phyloP scores from a whole-genome alignment of 2,329 filamentous ascomycete genomes.

The Lecanicillium sp. region DNA sequence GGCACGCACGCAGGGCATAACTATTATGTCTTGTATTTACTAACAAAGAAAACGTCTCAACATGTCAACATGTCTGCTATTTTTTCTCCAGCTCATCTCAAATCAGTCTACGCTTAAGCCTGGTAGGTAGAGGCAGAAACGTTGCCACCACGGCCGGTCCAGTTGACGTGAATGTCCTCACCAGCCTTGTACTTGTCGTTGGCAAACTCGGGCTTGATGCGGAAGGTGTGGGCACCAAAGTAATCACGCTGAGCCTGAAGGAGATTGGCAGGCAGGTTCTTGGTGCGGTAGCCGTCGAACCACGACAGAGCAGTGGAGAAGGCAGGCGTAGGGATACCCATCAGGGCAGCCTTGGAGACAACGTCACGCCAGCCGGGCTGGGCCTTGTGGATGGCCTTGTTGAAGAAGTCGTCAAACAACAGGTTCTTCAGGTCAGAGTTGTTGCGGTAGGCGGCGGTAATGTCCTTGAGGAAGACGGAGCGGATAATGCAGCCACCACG shows the following conservation, averaged over 20 bases:
- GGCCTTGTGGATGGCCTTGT: conserved; percentile 95
- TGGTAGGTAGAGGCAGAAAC: conserved; percentile 96
- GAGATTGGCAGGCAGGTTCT: conserved; percentile 94
- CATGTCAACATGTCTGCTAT: no score
- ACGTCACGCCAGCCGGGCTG: conserved; percentile 89
- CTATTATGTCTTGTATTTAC: no score
- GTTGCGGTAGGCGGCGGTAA: conserved; percentile 91
- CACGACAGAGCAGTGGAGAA: conserved; percentile 97
- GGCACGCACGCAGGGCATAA: no score
- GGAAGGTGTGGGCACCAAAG: conserved; percentile 93
- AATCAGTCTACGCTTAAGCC: conserved; percentile 51
- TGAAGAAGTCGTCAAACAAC: conserved; percentile 99
- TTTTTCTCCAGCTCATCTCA: no score
- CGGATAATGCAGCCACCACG: conserved; percentile 99
- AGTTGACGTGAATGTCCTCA: conserved; percentile 97
- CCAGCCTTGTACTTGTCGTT: conserved; percentile 73
- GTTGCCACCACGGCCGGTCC: conserved; percentile 96
- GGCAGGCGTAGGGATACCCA: conserved; percentile 91
- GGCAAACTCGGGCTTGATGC: conserved; percentile 72
- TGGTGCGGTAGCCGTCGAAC: conserved; percentile 98
- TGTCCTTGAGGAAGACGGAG: conserved; percentile 99
- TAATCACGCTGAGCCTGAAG: conserved; percentile 99
- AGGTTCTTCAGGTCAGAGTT: conserved; percentile 96
- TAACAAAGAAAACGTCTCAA: no score
- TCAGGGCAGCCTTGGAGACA: conserved; percentile 82